Percentiles rank a stretch among this genome's conserved stretches.
These are phyloP conservation scores for Persicaria maculosa DNA, from an alignment of 148 eudicot genomes.

Conservation along the genomic window DNA sequence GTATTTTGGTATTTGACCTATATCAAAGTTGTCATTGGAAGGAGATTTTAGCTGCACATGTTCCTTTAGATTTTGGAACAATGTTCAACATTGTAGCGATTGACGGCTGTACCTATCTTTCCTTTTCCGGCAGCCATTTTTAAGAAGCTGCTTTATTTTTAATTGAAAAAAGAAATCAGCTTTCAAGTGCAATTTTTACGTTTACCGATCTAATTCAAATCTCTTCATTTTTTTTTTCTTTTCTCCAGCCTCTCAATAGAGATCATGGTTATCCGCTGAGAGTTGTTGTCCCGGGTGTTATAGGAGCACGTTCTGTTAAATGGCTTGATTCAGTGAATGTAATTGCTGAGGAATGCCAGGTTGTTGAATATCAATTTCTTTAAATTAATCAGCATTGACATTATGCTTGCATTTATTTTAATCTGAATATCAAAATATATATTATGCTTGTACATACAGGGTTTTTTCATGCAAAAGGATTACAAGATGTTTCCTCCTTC, in stretches of 20 bases:
- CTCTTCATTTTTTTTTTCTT: slow-evolving; percentile 17
- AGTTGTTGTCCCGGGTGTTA: slow-evolving; percentile 88
- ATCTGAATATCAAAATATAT: neutral
- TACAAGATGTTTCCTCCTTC: slow-evolving; percentile 96
- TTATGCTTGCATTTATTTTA: neutral
- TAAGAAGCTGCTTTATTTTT: neutral
- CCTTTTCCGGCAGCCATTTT: neutral
- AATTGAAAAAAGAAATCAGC: neutral
- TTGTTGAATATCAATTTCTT: slow-evolving; percentile 18
- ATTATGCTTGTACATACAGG: slow-evolving; percentile 36
- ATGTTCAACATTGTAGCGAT: neutral
- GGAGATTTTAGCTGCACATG: neutral
- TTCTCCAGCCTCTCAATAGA: slow-evolving; percentile 66
- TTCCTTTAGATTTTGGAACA: neutral
- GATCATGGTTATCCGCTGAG: slow-evolving; percentile 98
- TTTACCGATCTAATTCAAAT: slow-evolving; percentile 8
- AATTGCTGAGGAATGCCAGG: slow-evolving; percentile 86
- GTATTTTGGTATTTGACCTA: too few relatives aligned
- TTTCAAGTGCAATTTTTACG: neutral
- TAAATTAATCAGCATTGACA: neutral
- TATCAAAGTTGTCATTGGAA: too few relatives aligned
- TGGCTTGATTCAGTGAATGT: slow-evolving; percentile 87
- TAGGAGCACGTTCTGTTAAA: slow-evolving; percentile 98
- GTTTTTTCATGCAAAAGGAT: slow-evolving; percentile 95
- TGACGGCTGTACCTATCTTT: neutral